Evolutionary conservation across 306 rosid genomes (phyloP), one percentile per base, ranked within the genome.

Genomic region (Castanea crenata): DNA sequence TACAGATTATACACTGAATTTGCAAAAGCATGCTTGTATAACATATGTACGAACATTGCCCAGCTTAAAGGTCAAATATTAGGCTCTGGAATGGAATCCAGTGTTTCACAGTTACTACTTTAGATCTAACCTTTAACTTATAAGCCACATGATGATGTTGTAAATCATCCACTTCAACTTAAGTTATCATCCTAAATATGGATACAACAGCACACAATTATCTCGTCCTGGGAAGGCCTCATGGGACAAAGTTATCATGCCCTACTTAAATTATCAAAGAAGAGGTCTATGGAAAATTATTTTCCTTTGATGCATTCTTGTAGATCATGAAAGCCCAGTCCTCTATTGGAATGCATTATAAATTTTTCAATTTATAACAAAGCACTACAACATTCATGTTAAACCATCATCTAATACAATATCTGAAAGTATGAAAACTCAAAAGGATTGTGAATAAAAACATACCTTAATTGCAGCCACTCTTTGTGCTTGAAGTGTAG

Each of bases 401-500:
- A 67, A 32, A 18, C 29, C 13, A 9, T 8, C 2, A 34, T 35
- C 52, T 19, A 34, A 27, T 16, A 61, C 13, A 5, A 51, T 41
- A 27, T 73, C 35, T 6, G 0, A 69, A 31, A 16, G 2, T 63
- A 41, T 11, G 44, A 79, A 78, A 21, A 62, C 55, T 62, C 18
- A 57, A 58, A 58, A 51, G 46, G 51, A 67, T 62, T 41, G 34
- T 52, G 77, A 80, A 75, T 80, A 44, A 61, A 44, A 46, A 74
- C 73, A 79, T 80, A 94, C 99, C 97, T 92, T 94, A 75, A 94
- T 94, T 82, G 99, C 97, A 78, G 93, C 97, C 76, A 92, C 97
- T 84, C 95, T 88, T 61, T 94, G 97, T 9, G 99, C 97, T 78
- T 84, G 90, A 85, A 94, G 99, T 83, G 21, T 79, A 32, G 97